These are phyloP conservation scores for Yarrowia alimentaria DNA, from an alignment of 805 yeast genomes.

Conservation along the genomic window DNA sequence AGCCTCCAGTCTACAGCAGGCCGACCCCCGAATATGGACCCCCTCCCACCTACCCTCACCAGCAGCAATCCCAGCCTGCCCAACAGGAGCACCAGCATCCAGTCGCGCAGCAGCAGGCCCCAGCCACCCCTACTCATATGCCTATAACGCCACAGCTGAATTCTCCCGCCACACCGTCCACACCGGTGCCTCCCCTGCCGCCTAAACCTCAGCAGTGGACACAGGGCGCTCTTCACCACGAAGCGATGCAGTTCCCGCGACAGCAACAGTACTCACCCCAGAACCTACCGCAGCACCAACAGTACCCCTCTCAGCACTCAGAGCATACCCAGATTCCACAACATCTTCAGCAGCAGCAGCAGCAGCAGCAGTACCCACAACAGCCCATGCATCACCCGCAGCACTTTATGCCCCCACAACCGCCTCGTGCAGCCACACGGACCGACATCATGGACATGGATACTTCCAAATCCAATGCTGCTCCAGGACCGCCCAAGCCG, in stretches of 20 bases:
- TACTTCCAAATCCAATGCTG: constrained; percentile 24
- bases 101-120: neutral
- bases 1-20: constrained; percentile 47
- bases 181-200: constrained; percentile 14
- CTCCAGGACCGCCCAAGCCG: constrained; percentile 41
- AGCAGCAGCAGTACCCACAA: neutral
- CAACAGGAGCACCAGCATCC: constrained; percentile 6
- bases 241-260: neutral
- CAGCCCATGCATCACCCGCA: constrained; percentile 1
- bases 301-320: too few species aligned
- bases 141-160: constrained; percentile 9
- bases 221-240: neutral
- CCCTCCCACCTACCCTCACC: constrained; percentile 21
- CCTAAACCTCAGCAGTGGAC: constrained; percentile 16
- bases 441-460: constrained; percentile 32
- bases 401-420: constrained; percentile 5
- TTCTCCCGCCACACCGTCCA: neutral
- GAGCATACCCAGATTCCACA: too few species aligned
- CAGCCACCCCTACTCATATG: too few species aligned
- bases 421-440: constrained; percentile 3
- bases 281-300: neutral
- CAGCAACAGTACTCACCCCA: neutral
- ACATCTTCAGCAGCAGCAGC: neutral
- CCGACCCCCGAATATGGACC: constrained; percentile 28
- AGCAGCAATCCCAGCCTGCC: constrained; percentile 5